A percentile compares a stretch with the other conserved stretches of the same genome.
Conservation (phyloP, 257 asterid species). For the Solanum stenotomum region DNA sequence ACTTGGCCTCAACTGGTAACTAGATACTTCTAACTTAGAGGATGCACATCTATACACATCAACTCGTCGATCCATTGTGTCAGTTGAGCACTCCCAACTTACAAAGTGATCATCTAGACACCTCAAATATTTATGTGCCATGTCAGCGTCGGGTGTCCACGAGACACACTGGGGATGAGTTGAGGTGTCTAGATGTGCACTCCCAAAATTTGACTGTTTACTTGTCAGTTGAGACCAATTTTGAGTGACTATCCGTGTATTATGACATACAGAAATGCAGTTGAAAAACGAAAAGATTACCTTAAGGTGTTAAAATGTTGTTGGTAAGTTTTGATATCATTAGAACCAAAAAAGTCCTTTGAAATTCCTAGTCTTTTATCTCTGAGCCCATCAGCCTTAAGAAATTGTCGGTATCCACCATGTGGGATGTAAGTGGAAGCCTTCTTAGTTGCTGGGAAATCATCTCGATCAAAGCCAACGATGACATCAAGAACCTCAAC, state of each 20-base stretch:
- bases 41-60: too few species aligned
- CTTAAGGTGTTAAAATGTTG: not conserved
- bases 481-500: too few species aligned
- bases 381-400: constrained; percentile 28
- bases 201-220: not conserved
- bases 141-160: not conserved
- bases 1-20: too few species aligned
- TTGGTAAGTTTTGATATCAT: not conserved
- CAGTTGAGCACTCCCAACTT: not conserved
- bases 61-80: not conserved
- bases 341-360: constrained; percentile 1
- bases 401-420: constrained; percentile 36
- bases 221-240: not conserved
- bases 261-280: not conserved
- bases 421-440: constrained; percentile 27
- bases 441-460: too few species aligned
- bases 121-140: not conserved
- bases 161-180: not conserved
- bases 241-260: not conserved
- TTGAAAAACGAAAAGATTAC: not conserved
- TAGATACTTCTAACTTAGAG: too few species aligned
- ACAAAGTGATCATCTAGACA: not conserved
- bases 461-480: too few species aligned
- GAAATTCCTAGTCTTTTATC: constrained; percentile 43
- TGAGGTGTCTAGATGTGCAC: not conserved